Evolutionary conservation across 78 protist species (phyloP).

Genomic region (Polysphondylium violaceum): DNA sequence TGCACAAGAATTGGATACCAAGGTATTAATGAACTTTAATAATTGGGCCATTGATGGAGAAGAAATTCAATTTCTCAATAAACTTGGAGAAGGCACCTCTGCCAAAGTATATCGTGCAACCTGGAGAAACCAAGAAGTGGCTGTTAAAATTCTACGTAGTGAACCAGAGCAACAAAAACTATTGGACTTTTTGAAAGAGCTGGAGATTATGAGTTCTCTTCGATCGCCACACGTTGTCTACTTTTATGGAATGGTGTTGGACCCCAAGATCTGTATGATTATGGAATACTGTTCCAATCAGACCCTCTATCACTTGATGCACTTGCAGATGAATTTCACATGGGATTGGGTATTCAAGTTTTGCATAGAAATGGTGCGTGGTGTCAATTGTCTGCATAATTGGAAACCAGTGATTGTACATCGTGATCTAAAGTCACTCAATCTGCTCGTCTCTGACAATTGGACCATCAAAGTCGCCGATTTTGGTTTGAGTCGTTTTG

Average conservation of each 20-base stretch:
- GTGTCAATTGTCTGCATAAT: constrained; percentile 72
- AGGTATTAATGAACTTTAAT: constrained; percentile 43
- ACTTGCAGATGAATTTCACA: constrained; percentile 50
- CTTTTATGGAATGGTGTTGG: constrained; percentile 84
- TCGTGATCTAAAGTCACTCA: constrained; percentile 80
- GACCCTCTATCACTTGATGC: constrained; percentile 74
- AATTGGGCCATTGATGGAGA: constrained; percentile 81
- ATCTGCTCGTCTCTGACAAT: constrained; percentile 54
- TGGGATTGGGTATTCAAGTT: constrained; percentile 84
- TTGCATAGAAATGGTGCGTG: constrained; percentile 59
- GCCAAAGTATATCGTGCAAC: constrained; percentile 82
- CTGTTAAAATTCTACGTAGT: constrained; percentile 69
- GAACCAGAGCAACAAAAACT: constrained; percentile 69
- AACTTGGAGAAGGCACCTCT: constrained; percentile 78
- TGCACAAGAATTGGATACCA: constrained; percentile 30
- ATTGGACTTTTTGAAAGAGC: constrained; percentile 73
- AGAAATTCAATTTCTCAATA: constrained; percentile 42
- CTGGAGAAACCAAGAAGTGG: constrained; percentile 84
- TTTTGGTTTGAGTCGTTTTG: constrained; percentile 61
- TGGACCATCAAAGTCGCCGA: constrained; percentile 69
- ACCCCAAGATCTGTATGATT: constrained; percentile 77
- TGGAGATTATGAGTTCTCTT: constrained; percentile 77
- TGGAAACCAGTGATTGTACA: constrained; percentile 88
- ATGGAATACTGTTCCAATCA: constrained; percentile 81
- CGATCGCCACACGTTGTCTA: constrained; percentile 81